Evolutionary conservation across 352 stramenopile genomes (phyloP), one percentile per base, ranked within the genome.

Genomic region (Phytophthora lateralis): DNA sequence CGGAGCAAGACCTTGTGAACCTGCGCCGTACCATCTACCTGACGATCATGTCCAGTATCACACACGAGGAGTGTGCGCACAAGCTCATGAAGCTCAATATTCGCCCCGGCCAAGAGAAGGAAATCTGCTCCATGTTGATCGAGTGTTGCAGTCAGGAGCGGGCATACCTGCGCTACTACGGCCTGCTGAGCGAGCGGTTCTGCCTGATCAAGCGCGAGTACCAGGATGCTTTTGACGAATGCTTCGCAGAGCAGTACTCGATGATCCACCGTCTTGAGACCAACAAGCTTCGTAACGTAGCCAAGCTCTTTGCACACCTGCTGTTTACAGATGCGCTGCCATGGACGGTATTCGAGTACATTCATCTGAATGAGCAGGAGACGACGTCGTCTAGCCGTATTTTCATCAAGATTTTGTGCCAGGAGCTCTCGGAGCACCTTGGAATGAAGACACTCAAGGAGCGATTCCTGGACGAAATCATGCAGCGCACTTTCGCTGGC

Each of bases 111-210:
- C 89, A 98, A 42, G 97, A 99, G 74, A 92, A 91, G 45, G 97
- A 99, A 68, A 93, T 99, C 12, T 98, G 97, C 61, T 98, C 98
- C 55, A 99, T 99, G 98, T 78, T 99, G 17, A 97, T 99, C 49
- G 98, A 99, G 71, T 99, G 97, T 75, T 99, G 98, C 73, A 98
- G 90, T 42, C 97, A 99, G 73, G 97, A 99, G 69, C 86, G 95
- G 41, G 99, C 96, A 29, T 99, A 98, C 69, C 74, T 98, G 51
- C 80, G 96, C 8, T 99, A 98, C 70, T 99, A 99, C 62, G 97
- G 97, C 39, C 68, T 99, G 4, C 89, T 99, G 10, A 97, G 90
- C 14, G 88, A 98, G 61, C 90, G 97, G 30, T 99, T 99, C 66
- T 99, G 97, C 71, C 76, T 98, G 34, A 87, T 99, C 63, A 89